phyloP scores from a whole-genome alignment of 2,329 filamentous ascomycete genomes.

The Aureobasidium sp. region DNA sequence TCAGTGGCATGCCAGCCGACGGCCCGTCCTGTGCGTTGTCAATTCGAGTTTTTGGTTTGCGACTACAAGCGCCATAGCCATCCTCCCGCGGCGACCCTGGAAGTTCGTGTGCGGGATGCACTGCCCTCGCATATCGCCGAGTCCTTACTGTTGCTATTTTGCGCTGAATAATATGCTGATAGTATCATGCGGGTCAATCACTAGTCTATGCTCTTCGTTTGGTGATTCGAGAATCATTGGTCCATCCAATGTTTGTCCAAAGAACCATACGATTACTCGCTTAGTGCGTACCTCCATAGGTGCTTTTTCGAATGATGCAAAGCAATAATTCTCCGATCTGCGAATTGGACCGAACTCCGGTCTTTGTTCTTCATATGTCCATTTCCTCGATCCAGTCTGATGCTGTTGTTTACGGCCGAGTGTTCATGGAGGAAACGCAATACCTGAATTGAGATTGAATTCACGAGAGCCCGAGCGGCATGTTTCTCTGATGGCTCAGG shows the following conservation, averaged over 20 bases:
- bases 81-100: neutral
- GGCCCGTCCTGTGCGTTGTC: constrained; percentile 1
- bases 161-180: neutral
- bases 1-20: neutral
- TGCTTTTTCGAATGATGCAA: neutral
- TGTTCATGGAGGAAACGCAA: neutral
- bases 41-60: neutral
- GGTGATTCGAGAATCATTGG: neutral
- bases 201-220: neutral
- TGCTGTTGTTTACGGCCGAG: neutral
- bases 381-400: neutral
- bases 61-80: constrained; percentile 5
- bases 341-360: neutral
- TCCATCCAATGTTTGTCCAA: neutral
- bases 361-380: too few species aligned
- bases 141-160: neutral
- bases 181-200: neutral
- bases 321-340: constrained; percentile 1
- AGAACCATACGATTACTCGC: neutral
- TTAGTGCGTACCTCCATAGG: too few species aligned
- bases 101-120: constrained; percentile 4
- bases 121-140: neutral
- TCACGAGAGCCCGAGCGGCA: neutral
- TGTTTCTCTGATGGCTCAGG: neutral
- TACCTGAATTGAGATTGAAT: neutral